Base-by-base conservation (phyloP, 768 basidiomycete genomes). In the Pleurotus giganteus region DNA sequence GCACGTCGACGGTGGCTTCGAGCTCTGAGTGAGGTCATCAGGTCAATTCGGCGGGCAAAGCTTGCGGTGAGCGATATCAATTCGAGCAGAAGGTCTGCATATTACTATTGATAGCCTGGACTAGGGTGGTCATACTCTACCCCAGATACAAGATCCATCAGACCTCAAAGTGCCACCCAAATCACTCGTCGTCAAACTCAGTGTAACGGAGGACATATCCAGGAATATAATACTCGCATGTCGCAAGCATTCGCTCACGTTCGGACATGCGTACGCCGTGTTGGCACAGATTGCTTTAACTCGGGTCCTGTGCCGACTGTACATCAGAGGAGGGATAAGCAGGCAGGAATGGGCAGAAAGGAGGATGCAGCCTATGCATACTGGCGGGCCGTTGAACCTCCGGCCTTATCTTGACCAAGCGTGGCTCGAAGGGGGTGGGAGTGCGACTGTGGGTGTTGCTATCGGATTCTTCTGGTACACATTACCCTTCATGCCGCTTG, bases 111-210 rank as follows among this genome's bases (percentile, higher is more conserved):
- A n/a, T n/a, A n/a, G n/a, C n/a, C n/a, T n/a, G n/a, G n/a, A 44
- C 5, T 61, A 85, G 83, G 84, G 83, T 2, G 83, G 83, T 2
- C 83, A 85, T 45, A 78, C 79, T 0, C 68, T 85, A 7, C 82
- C 83, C 2, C 49, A 51, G 21, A 36, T 37, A 13, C 49, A 37
- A 19, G n/a, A 51, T 37, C 49, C 49, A 7, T 51, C 11, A 2
- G 23, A 24, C 23, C 32, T 32, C 0, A 24, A 34, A 9, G 34
- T 37, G 11, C 49, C 34, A 11, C 49, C 49, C 12, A 51, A 51
- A 24, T 51, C 49, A 5, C 23, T 8, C 21, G 3, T 51, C 13
- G 21, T 32, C 3, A 51, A 24, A n/a, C 2, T 51, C 15, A 23
- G 27, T 23, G 32, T 51, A 37, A 29, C 49, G 12, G 21, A 51